Base-by-base conservation (phyloP, 2,329 filamentous ascomycete genomes). In the Paraconiothyrium brasiliense region DNA sequence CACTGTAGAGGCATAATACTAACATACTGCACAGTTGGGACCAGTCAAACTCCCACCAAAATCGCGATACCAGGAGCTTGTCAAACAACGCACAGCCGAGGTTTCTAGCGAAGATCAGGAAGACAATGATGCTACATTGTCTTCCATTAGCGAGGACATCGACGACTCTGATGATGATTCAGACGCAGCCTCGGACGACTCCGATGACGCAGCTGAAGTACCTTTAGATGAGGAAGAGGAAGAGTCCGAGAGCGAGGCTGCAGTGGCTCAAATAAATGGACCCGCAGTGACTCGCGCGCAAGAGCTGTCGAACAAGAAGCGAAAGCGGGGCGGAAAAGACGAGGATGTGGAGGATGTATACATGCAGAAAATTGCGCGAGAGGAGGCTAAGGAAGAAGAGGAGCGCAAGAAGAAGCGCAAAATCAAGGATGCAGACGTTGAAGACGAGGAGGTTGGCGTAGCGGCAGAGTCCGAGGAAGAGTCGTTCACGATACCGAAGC, bases 261-360 rank as follows among this genome's bases (percentile, higher is more conserved):
- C 64, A 9, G 61, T 73, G 13, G 72, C 73, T 14, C 72, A 68
- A 56, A 54, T 75, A 55, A 66, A 63, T 37, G 70, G 75, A 57
- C 65, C 70, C 4, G 63, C 68, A 32, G 48, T 72, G 57, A 72
- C 64, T 54, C 74, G 72, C 54, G 71, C 68, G 57, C 72, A 69
- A 63, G 73, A 71, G 39, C 74, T 67, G 58, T 62, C 58, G 67
- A 70, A 64, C 52, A 78, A 78, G 59, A 81, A 80, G 71, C 74
- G 79, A 58, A 81, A 80, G 63, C 84, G 90, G 60, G 89, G 81
- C 55, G 74, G 84, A 59, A 85, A 90, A 35, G 86, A 90, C 11
- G 86, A 92, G 27, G 88, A 92, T 59, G 79, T 93, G 1, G 91
- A 93, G 72, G 86, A 84, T 59, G 87, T 86, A 54, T 93, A 94